These are phyloP conservation scores for Kingdonia uniflora DNA, from an alignment of 164 flowering plant genomes.

Conservation along the genomic window DNA sequence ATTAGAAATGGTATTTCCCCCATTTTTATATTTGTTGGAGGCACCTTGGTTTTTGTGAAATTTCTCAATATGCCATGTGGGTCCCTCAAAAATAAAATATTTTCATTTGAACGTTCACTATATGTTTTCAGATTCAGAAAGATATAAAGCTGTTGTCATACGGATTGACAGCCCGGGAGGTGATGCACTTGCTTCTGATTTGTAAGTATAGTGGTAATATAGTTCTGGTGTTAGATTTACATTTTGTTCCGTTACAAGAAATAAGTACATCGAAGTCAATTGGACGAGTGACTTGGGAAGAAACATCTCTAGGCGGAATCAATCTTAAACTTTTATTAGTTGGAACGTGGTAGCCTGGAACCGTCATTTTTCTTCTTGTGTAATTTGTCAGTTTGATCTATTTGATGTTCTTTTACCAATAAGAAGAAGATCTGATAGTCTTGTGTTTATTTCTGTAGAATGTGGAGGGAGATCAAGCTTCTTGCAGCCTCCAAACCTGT, in stretches of 20 bases:
- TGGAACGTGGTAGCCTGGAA: no score
- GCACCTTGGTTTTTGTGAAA: no score
- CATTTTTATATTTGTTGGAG: no score
- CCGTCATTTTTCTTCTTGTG: neutral
- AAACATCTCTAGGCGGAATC: neutral
- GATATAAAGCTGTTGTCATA: conserved; percentile 69
- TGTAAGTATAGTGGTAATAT: conserved; percentile 48
- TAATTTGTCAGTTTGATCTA: no score
- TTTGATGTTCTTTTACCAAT: no score
- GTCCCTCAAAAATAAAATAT: neutral
- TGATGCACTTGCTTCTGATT: conserved; percentile 99
- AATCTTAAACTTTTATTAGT: no score
- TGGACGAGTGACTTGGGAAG: neutral
- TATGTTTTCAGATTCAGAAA: conserved; percentile 57
- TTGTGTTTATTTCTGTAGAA: conserved; percentile 33
- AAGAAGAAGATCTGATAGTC: no score
- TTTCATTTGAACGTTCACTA: neutral
- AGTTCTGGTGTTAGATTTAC: neutral
- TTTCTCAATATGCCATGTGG: no score
- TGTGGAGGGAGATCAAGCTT: conserved; percentile 97
- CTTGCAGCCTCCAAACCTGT: conserved; percentile 80
- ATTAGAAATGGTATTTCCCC: no score
- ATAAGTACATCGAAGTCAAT: neutral
- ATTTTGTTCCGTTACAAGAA: neutral
- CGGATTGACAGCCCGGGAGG: conserved; percentile 99